A percentile compares a stretch with the other conserved stretches of the same genome.
These are phyloP conservation scores for Fibroporia radiculosa DNA, from an alignment of 768 basidiomycete species.

Conservation along the genomic window DNA sequence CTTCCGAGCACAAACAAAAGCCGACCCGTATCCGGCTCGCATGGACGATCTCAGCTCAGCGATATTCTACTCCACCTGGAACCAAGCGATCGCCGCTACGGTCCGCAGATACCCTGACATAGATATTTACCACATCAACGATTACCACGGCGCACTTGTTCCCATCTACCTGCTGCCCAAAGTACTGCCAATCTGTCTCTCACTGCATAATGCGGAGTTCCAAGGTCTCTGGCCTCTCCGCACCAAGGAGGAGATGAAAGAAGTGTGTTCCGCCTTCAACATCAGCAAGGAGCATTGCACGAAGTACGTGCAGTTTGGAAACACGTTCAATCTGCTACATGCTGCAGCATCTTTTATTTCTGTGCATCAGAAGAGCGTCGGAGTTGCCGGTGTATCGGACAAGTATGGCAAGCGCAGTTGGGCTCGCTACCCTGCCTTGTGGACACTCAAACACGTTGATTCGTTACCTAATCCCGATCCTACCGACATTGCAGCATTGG, in stretches of 20 bases:
- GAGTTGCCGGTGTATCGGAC: constrained; percentile 95
- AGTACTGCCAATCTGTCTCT: constrained; percentile 83
- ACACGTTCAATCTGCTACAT: constrained; percentile 93
- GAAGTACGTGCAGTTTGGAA: constrained; percentile 96
- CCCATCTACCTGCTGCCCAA: constrained; percentile 89
- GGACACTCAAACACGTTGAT: constrained; percentile 94
- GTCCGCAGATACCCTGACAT: constrained; percentile 81
- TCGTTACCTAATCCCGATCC: constrained; percentile 94
- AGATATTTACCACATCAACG: constrained; percentile 93
- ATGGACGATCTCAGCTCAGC: constrained; percentile 97
- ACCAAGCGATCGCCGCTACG: constrained; percentile 90
- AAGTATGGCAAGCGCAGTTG: constrained; percentile 96
- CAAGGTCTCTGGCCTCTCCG: constrained; percentile 95
- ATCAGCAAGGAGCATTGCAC: constrained; percentile 94
- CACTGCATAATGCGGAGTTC: constrained; percentile 95
- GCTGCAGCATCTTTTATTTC: constrained; percentile 91
- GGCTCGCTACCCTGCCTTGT: constrained; percentile 93
- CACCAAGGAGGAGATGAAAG: constrained; percentile 97
- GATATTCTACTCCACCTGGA: constrained; percentile 98
- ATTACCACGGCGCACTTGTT: constrained; percentile 90
- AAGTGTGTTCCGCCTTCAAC: constrained; percentile 96
- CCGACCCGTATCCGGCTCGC: constrained; percentile 92
- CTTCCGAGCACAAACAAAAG: constrained; percentile 93
- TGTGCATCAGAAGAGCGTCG: constrained; percentile 85
- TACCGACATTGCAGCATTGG: constrained; percentile 88